Base-by-base conservation (phyloP, 345 rosid genomes). In the Clarkia xantiana region DNA sequence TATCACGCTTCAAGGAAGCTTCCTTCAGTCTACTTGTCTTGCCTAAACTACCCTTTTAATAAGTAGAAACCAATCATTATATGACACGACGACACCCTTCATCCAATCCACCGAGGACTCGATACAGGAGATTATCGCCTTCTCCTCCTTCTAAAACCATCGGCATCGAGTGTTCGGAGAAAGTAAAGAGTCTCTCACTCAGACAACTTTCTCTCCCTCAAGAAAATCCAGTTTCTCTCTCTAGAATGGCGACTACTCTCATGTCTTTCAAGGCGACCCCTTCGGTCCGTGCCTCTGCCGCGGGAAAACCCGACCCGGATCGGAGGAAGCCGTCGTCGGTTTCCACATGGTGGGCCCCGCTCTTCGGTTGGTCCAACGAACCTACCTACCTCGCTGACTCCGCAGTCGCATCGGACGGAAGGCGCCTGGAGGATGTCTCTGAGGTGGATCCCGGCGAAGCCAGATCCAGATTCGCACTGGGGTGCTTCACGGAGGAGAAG, bases 401-500 rank as follows among this genome's bases (percentile, higher is more conserved):
- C 36, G 7, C 36, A 7, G 9, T 29, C 36, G 36, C 9, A 23
- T 23, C 29, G 29, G 6, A 1, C 47, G 18, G 17, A 9, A 13
- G 23, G 4, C 20, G 2, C 22, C 22, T 2, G 22, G 48, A 18
- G 20, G 18, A 4, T 22, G 11, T 2, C 15, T 10, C 22, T 20
- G 48, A 15, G 20, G 22, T 20, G 36, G 36, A 29, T 29, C 36
- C 36, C 9, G 36, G 36, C 9, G 36, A 10, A 9, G 48, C 48
- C 48, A 22, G 48, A 45, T 45, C 48, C 12, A 45, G 48, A 22
- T 45, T 45, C 5, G 13, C 48, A 7, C 48, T 12, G 22, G 48
- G 48, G 7, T 45, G 48, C 48, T 45, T 45, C 48, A 45, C 48
- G 22, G 48, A 45, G 48, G 48, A 45, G 17, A 45, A 45, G 42